Evolutionary conservation across 2,329 filamentous ascomycete genomes (phyloP).

Genomic region (Fusarium coicis): DNA sequence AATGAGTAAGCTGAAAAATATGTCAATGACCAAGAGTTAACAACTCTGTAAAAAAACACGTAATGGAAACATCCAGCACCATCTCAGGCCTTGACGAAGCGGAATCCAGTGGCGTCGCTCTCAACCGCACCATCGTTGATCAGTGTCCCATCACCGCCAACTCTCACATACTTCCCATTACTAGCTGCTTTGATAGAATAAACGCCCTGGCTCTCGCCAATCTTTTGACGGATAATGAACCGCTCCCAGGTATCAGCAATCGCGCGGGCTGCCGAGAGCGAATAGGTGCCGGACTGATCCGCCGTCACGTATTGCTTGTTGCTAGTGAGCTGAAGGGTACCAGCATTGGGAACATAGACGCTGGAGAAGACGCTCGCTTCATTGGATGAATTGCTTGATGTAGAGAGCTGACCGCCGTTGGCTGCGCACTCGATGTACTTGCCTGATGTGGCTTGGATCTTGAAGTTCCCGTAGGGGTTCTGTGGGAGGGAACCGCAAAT

Average conservation of each 20-base stretch:
- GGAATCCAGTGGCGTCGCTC: not conserved
- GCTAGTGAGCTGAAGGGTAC: not conserved
- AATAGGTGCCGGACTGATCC: not conserved
- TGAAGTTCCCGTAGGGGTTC: not conserved
- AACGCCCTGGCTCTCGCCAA: not conserved
- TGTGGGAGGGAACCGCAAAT: not conserved
- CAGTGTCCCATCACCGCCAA: not conserved
- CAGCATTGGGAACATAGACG: not conserved
- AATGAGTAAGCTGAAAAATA: fast-evolving
- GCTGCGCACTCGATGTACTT: not conserved
- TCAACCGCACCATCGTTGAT: not conserved
- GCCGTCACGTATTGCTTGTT: not conserved
- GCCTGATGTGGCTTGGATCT: not conserved
- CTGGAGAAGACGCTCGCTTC: not conserved
- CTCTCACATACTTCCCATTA: not conserved
- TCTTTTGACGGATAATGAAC: not conserved
- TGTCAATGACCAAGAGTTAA: too few relatives aligned
- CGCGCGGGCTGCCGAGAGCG: not conserved
- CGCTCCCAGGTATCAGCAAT: not conserved
- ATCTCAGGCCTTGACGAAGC: not conserved
- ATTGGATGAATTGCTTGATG: not conserved
- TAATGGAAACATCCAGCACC: too few relatives aligned
- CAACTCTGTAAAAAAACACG: too few relatives aligned
- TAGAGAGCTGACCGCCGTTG: not conserved
- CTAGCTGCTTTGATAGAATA: not conserved